Conservation (phyloP, 2,329 filamentous ascomycete genomes). For the Diaporthe aspalathi region DNA sequence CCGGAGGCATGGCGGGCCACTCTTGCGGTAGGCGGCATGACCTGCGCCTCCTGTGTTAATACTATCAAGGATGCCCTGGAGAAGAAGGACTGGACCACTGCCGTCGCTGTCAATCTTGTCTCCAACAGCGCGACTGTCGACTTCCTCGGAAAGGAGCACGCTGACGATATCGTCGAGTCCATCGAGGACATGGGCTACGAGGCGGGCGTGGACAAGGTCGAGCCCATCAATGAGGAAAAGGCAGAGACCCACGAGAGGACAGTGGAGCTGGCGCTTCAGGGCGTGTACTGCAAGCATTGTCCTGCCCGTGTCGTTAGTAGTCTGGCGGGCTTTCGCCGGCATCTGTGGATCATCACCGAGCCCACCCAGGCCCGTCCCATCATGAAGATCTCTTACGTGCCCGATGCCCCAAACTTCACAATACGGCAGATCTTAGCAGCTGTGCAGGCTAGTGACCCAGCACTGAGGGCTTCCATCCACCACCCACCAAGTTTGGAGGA, state of each 20-base stretch:
- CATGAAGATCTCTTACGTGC: conserved; percentile 76
- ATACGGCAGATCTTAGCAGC: conserved; percentile 78
- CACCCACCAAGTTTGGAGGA: conserved; percentile 88
- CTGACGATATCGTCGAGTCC: conserved; percentile 60
- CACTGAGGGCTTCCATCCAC: conserved; percentile 76
- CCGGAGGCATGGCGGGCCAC: conserved; percentile 60
- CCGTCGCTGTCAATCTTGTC: conserved; percentile 72
- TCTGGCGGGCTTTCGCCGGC: conserved; percentile 63
- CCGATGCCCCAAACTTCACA: conserved; percentile 75
- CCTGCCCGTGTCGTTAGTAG: conserved; percentile 67
- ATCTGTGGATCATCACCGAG: conserved; percentile 64
- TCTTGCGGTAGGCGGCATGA: conserved; percentile 78
- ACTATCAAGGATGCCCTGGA: conserved; percentile 70
- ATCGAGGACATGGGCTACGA: conserved; percentile 76
- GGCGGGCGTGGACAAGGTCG: conserved; percentile 65
- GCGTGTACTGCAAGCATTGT: conserved; percentile 81
- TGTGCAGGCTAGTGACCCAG: conserved; percentile 74
- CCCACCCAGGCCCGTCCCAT: conserved; percentile 73
- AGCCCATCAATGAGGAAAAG: conserved; percentile 49
- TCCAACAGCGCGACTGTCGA: conserved; percentile 74
- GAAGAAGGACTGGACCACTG: conserved; percentile 67
- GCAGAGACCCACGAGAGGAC: conserved; percentile 57
- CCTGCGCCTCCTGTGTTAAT: conserved; percentile 76
- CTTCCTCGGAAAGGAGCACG: conserved; percentile 60
- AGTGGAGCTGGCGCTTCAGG: conserved; percentile 74